phyloP scores from a whole-genome alignment of 1,284 basidiomycete species.

The Sanghuangporus weigelae region DNA sequence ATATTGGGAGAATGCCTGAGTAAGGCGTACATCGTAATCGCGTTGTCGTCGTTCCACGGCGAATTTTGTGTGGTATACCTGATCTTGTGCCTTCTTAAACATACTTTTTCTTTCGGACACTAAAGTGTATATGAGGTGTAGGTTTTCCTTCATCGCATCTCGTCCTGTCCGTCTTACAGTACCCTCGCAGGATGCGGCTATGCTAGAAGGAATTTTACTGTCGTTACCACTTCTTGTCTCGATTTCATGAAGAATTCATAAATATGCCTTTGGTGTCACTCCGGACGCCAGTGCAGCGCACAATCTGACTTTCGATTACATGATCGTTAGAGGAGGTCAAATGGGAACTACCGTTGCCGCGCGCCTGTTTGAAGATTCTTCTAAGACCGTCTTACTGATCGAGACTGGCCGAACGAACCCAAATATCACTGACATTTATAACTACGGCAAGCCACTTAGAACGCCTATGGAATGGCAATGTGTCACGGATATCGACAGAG shows the following conservation, averaged over 20 bases:
- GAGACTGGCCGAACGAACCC: conserved; percentile 50
- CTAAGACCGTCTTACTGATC: conserved; percentile 46
- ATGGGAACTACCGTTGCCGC: conserved; percentile 58
- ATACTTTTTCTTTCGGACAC: no score
- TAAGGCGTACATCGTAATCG: no score
- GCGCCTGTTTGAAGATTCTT: conserved; percentile 52
- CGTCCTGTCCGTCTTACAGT: no score
- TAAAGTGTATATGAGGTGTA: no score
- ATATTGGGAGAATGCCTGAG: no score
- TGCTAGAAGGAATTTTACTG: not conserved
- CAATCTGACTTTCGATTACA: conserved; percentile 52
- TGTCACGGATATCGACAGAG: conserved; percentile 41
- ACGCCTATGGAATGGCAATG: conserved; percentile 46
- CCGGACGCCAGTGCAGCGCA: conserved; percentile 1
- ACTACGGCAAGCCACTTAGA: conserved; percentile 39
- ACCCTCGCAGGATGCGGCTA: not conserved
- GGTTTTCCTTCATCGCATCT: no score
- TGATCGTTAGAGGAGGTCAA: conserved; percentile 61
- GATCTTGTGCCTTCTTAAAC: no score
- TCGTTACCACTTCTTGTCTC: not conserved
- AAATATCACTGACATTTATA: conserved; percentile 43
- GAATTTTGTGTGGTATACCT: no score
- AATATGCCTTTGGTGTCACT: conserved; percentile 10
- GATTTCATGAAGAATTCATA: not conserved
- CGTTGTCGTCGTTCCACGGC: no score